These are phyloP conservation scores for Picea abies DNA, from an alignment of 83 land plant species.

Conservation along the genomic window DNA sequence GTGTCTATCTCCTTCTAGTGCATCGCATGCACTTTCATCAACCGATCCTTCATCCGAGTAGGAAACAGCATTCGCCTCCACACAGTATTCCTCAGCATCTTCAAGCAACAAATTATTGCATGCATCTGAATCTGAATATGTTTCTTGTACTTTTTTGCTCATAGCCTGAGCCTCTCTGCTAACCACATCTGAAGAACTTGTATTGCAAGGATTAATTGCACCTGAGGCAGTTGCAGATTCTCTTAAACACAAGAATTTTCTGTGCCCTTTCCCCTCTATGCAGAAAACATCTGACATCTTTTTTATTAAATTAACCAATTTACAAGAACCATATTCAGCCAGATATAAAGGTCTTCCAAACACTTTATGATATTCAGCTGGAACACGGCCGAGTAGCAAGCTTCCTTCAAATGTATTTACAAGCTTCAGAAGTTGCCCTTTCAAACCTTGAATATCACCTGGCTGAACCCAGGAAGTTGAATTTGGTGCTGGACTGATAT, in stretches of 20 bases:
- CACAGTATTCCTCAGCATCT: slow-evolving; percentile 5
- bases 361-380: slow-evolving; percentile 68
- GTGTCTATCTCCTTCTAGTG: slow-evolving; percentile 11
- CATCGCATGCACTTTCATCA: slow-evolving; percentile 39
- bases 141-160: slow-evolving; percentile 17
- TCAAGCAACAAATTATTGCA: not conserved
- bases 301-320: slow-evolving; percentile 70
- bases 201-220: not conserved
- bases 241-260: slow-evolving; percentile 34
- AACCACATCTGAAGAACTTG: not conserved
- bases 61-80: slow-evolving; percentile 17
- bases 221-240: not conserved
- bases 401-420: slow-evolving; percentile 71
- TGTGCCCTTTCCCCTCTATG: slow-evolving; percentile 65
- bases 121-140: slow-evolving; percentile 2
- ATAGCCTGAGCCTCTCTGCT: not conserved
- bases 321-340: slow-evolving; percentile 72
- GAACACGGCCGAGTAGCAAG: slow-evolving; percentile 58
- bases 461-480: slow-evolving; percentile 62
- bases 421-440: slow-evolving; percentile 73
- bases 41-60: slow-evolving; percentile 52
- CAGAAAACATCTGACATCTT: slow-evolving; percentile 66
- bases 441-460: slow-evolving; percentile 83
- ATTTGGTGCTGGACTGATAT: slow-evolving; percentile 22
- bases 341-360: slow-evolving; percentile 78